These are phyloP conservation scores for Candida xiaguanensis DNA, from an alignment of 805 yeast species.

Conservation along the genomic window DNA sequence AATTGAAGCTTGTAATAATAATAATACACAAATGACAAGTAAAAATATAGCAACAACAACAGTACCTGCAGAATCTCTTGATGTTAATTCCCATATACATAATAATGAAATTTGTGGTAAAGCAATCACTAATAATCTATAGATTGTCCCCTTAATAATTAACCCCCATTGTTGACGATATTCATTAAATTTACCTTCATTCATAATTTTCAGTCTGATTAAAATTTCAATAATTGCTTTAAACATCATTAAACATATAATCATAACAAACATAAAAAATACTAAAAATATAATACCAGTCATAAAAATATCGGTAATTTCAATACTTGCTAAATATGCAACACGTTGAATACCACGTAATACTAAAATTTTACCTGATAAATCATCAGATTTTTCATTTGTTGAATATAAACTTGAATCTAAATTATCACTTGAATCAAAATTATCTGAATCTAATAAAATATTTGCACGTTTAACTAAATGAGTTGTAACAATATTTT, in stretches of 20 bases:
- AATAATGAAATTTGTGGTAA: slow-evolving; percentile 83
- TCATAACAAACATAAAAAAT: slow-evolving; percentile 64
- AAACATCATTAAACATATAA: slow-evolving; percentile 54
- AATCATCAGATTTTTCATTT: slow-evolving; percentile 57
- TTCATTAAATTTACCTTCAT: slow-evolving; percentile 63
- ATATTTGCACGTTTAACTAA: slow-evolving; percentile 28
- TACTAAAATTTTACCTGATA: slow-evolving; percentile 69
- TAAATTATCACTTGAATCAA: slow-evolving; percentile 40
- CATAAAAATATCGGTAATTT: slow-evolving; percentile 78
- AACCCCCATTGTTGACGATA: slow-evolving; percentile 80
- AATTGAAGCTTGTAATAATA: slow-evolving; percentile 68
- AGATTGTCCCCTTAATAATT: slow-evolving; percentile 85
- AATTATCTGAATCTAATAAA: slow-evolving; percentile 42
- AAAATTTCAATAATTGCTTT: slow-evolving; percentile 67
- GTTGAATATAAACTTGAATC: slow-evolving; percentile 58
- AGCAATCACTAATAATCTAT: slow-evolving; percentile 76
- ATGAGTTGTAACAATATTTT: slow-evolving; percentile 5
- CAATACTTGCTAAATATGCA: slow-evolving; percentile 78
- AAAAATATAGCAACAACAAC: slow-evolving; percentile 76
- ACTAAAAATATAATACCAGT: slow-evolving; percentile 84
- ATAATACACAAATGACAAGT: slow-evolving; percentile 51
- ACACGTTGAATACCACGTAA: slow-evolving; percentile 92
- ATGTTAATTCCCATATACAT: slow-evolving; percentile 86
- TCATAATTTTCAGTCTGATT: slow-evolving; percentile 55
- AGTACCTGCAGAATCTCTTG: slow-evolving; percentile 78